These are phyloP conservation scores for Lepiota venenata DNA, from an alignment of 768 basidiomycete species.

Conservation along the genomic window DNA sequence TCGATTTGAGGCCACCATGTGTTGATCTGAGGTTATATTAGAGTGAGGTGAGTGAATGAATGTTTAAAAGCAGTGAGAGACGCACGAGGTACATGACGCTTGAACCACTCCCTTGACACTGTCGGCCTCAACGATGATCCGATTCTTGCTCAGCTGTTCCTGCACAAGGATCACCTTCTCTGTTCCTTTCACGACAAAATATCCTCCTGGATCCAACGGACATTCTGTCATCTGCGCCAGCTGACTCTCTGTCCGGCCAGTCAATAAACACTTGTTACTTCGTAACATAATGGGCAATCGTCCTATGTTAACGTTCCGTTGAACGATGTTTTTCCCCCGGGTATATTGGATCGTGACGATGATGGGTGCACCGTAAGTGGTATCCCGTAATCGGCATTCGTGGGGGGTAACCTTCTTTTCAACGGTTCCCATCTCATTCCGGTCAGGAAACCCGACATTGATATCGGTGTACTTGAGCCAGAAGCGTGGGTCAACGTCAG, in stretches of 20 bases:
- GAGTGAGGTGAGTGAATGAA: slow-evolving; percentile 11
- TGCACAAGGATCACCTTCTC: slow-evolving; percentile 99
- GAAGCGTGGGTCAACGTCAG: slow-evolving; percentile 95
- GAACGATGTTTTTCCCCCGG: slow-evolving; percentile 84
- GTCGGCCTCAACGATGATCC: slow-evolving; percentile 98
- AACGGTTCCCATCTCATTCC: slow-evolving; percentile 76
- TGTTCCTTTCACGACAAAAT: slow-evolving; percentile 98
- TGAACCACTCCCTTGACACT: slow-evolving; percentile 85
- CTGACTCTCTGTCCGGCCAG: slow-evolving; percentile 70
- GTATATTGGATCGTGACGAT: slow-evolving; percentile 95
- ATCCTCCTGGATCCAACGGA: slow-evolving; percentile 98
- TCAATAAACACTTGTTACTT: slow-evolving; percentile 91
- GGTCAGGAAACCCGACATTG: slow-evolving; percentile 86
- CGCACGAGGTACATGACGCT: slow-evolving; percentile 95
- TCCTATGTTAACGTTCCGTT: slow-evolving; percentile 85
- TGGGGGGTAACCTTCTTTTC: slow-evolving; percentile 90
- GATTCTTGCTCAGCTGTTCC: slow-evolving; percentile 97
- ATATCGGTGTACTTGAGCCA: slow-evolving; percentile 98
- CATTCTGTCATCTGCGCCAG: slow-evolving; percentile 96
- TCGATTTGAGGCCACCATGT: slow-evolving; percentile 87
- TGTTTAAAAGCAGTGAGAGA: slow-evolving; percentile 13
- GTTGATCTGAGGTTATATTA: slow-evolving; percentile 51
- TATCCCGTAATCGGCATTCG: slow-evolving; percentile 94
- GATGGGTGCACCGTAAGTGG: slow-evolving; percentile 91
- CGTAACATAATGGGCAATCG: slow-evolving; percentile 95